Conservation (phyloP, 495 filamentous ascomycete species). For the Hypoxylon cercidicola region DNA sequence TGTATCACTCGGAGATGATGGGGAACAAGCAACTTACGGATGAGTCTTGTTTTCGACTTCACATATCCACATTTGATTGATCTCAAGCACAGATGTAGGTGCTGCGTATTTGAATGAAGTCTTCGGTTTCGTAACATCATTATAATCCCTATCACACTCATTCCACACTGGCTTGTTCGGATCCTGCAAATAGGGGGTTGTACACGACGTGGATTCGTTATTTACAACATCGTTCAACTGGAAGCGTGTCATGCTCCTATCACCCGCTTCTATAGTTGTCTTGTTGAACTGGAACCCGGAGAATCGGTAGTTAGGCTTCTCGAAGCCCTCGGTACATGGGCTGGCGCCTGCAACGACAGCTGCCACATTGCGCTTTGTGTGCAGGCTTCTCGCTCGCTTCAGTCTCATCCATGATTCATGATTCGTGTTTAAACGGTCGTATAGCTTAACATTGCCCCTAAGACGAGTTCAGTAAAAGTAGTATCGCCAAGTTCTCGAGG, state of each 20-base stretch:
- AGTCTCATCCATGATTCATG: background rate
- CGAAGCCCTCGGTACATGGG: slow-evolving; percentile 22
- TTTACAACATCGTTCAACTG: slow-evolving; percentile 24
- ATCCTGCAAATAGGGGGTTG: slow-evolving; percentile 38
- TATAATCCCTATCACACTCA: slow-evolving; percentile 1
- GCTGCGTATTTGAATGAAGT: slow-evolving; percentile 30
- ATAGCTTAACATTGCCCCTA: background rate
- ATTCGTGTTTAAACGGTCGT: background rate
- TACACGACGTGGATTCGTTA: slow-evolving; percentile 20
- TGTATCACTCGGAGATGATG: background rate
- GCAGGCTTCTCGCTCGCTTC: background rate
- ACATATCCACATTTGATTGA: slow-evolving; percentile 36
- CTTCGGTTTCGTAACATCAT: slow-evolving; percentile 6
- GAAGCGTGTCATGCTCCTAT: slow-evolving; percentile 30
- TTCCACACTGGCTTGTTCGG: slow-evolving; percentile 29
- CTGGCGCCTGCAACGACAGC: slow-evolving; percentile 1
- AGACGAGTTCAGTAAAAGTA: slow-evolving; percentile 2
- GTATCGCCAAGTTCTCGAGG: background rate
- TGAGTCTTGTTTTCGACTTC: slow-evolving; percentile 32
- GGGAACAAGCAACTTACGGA: slow-evolving; percentile 24
- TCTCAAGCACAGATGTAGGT: slow-evolving; percentile 15
- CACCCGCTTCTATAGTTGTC: slow-evolving; percentile 12
- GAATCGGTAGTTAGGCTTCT: slow-evolving; percentile 27
- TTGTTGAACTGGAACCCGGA: slow-evolving; percentile 38
- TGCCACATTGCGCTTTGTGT: background rate